These are phyloP conservation scores for Pythium pyrilobum DNA, from an alignment of 352 stramenopile species.

Conservation along the genomic window DNA sequence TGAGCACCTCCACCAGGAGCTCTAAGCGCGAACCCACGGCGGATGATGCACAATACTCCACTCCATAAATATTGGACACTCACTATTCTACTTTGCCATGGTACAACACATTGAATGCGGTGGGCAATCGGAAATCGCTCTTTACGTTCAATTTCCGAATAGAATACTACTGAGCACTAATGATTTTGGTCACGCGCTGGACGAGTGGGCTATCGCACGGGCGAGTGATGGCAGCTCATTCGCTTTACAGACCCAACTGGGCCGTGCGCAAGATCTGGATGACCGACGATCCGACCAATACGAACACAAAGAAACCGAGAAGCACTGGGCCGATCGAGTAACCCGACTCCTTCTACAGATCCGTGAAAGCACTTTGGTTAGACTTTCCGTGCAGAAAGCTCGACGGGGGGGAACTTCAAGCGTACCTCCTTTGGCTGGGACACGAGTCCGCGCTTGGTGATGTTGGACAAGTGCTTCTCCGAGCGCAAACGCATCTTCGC, in stretches of 20 bases:
- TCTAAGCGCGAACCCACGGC: conserved; percentile 41
- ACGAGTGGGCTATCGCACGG: not conserved
- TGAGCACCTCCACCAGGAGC: conserved; percentile 71
- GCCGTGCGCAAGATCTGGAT: conserved; percentile 83
- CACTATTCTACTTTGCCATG: not conserved
- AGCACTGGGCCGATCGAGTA: conserved; percentile 75
- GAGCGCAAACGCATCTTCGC: conserved; percentile 84
- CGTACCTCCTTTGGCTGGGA: conserved; percentile 72
- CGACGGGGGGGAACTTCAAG: too few relatives aligned
- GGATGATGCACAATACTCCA: conserved; percentile 14
- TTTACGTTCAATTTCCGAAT: not conserved
- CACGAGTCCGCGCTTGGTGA: conserved; percentile 83
- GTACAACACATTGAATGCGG: too few relatives aligned
- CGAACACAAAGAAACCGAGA: conserved; percentile 84
- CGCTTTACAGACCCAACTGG: conserved; percentile 59
- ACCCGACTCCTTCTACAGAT: conserved; percentile 58
- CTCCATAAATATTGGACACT: too few relatives aligned
- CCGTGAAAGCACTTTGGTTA: too few relatives aligned
- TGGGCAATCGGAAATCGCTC: not conserved
- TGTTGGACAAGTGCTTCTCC: conserved; percentile 84
- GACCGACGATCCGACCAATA: conserved; percentile 81
- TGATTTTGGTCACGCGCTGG: not conserved
- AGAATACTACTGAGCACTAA: not conserved
- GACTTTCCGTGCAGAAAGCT: too few relatives aligned
- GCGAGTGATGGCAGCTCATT: not conserved